These are phyloP conservation scores for Diaporthe humulicola DNA, from an alignment of 2,329 filamentous ascomycete species.

Conservation along the genomic window DNA sequence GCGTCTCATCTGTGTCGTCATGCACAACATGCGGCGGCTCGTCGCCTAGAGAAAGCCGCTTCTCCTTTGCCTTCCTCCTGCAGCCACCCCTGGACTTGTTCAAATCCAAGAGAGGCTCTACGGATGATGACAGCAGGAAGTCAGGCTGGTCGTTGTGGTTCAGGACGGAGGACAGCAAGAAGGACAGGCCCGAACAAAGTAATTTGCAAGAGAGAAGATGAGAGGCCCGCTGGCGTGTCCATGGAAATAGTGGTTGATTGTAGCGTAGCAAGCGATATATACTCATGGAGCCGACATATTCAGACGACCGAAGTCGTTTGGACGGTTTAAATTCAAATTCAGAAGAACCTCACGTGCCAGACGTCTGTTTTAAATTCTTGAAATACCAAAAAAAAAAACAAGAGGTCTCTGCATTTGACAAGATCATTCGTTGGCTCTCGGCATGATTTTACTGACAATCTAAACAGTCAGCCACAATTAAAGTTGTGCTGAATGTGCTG, in stretches of 20 bases:
- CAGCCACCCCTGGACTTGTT: constrained; percentile 35
- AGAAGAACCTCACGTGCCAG: too few species aligned
- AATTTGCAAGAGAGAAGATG: constrained; percentile 15
- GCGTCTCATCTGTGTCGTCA: constrained; percentile 30
- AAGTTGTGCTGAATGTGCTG: too few species aligned
- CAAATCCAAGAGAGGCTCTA: constrained; percentile 33
- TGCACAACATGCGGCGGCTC: constrained; percentile 12
- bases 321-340: not conserved
- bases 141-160: constrained; percentile 37
- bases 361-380: too few species aligned
- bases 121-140: constrained; percentile 21
- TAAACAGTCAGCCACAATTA: too few species aligned
- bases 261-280: not conserved
- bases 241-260: constrained; percentile 6
- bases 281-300: constrained; percentile 4
- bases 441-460: too few species aligned
- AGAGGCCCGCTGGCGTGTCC: constrained; percentile 27
- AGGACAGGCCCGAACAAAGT: not conserved
- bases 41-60: constrained; percentile 19
- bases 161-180: constrained; percentile 28
- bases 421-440: too few species aligned
- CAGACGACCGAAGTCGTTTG: not conserved
- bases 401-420: too few species aligned
- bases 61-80: constrained; percentile 34
- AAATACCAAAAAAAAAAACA: too few species aligned